phyloP scores from a whole-genome alignment of 2,329 filamentous ascomycete genomes.

The Aspergillus intermedius region DNA sequence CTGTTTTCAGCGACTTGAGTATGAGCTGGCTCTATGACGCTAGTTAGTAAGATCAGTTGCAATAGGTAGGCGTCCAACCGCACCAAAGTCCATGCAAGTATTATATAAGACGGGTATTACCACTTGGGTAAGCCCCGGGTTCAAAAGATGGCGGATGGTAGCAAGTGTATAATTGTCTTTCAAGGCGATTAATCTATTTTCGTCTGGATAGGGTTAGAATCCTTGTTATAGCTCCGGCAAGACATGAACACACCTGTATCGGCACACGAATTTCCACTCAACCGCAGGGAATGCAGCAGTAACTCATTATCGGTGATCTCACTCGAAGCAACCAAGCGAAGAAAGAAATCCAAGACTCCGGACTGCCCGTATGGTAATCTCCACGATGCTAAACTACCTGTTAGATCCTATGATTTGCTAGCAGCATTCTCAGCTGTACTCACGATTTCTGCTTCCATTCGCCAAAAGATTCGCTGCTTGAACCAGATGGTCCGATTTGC shows the following conservation, averaged over 20 bases:
- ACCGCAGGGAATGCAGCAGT: conserved; percentile 35
- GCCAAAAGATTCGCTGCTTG: conserved; percentile 34
- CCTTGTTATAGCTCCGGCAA: neutral
- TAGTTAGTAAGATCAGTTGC: conserved; percentile 12
- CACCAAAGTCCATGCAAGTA: conserved; percentile 41
- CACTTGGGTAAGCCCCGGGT: conserved; percentile 31
- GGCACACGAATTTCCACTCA: conserved; percentile 42
- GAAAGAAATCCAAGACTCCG: conserved; percentile 38
- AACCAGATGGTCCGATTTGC: conserved; percentile 28
- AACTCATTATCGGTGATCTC: conserved; percentile 22
- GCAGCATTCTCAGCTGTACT: conserved; percentile 12
- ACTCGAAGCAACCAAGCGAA: conserved; percentile 31
- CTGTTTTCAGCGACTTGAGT: conserved; percentile 31
- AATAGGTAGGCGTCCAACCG: neutral
- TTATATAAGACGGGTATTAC: conserved; percentile 42
- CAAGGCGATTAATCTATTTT: conserved; percentile 36
- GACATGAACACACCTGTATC: conserved; percentile 26
- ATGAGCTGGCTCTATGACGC: conserved; percentile 32
- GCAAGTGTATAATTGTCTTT: conserved; percentile 32
- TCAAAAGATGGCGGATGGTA: conserved; percentile 31
- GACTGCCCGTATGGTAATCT: conserved; percentile 32
- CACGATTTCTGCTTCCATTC: conserved; percentile 39
- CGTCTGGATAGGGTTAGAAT: conserved; percentile 26
- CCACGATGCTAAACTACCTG: conserved; percentile 29
- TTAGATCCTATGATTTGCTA: conserved; percentile 5